phyloP scores from a whole-genome alignment of 768 basidiomycete genomes.

The Daedalea quercina region DNA sequence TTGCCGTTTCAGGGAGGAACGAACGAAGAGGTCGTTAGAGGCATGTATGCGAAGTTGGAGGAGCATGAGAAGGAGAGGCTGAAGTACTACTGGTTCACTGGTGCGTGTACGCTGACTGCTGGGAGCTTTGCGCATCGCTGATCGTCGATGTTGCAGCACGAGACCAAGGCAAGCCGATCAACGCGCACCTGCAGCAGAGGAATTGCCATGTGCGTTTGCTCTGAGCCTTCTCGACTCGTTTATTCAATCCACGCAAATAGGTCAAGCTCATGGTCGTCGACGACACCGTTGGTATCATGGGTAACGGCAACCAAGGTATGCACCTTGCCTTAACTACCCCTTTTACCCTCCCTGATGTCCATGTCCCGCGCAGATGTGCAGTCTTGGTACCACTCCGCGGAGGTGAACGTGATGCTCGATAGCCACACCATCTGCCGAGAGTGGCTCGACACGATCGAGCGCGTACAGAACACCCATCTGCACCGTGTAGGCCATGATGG shows the following conservation, averaged over 20 bases:
- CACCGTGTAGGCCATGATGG: constrained; percentile 38
- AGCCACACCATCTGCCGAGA: constrained; percentile 36
- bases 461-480: constrained; percentile 41
- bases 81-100: constrained; percentile 49
- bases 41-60: constrained; percentile 46
- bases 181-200: constrained; percentile 58
- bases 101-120: constrained; percentile 8
- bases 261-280: constrained; percentile 67
- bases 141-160: constrained; percentile 28
- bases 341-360: not conserved
- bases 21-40: constrained; percentile 60
- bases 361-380: constrained; percentile 41
- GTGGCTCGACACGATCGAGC: constrained; percentile 36
- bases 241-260: constrained; percentile 10
- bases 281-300: constrained; percentile 55
- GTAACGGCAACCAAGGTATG: constrained; percentile 63
- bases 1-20: constrained; percentile 61
- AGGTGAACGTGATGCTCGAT: constrained; percentile 56
- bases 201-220: constrained; percentile 52
- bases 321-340: not conserved
- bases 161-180: constrained; percentile 58
- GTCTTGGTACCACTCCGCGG: constrained; percentile 68
- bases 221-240: not conserved
- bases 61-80: constrained; percentile 35
- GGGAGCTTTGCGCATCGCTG: too few species aligned